Percentiles rank a stretch among this genome's conserved stretches.
Conservation (phyloP, 2,329 filamentous ascomycete species). For the Aspergillus amoenus region DNA sequence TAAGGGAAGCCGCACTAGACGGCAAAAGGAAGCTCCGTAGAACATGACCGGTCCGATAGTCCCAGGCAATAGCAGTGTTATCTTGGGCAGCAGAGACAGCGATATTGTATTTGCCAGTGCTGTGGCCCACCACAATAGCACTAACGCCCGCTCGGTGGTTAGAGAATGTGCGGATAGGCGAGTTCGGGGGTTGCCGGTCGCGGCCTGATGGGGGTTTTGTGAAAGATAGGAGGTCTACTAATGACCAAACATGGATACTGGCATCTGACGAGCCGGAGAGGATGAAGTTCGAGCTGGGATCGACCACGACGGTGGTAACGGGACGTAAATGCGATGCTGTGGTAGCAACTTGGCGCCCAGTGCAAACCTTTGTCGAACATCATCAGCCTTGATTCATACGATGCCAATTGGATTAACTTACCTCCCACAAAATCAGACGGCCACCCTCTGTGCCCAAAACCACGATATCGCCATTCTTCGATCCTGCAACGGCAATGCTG, state of each 20-base stretch:
- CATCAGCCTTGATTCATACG: slow-evolving; percentile 6
- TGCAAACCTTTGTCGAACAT: slow-evolving; percentile 36
- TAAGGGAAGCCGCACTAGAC: slow-evolving; percentile 67
- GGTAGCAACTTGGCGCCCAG: slow-evolving; percentile 46
- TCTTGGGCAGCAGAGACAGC: slow-evolving; percentile 82
- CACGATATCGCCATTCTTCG: slow-evolving; percentile 61
- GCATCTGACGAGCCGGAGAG: slow-evolving; percentile 63
- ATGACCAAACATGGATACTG: slow-evolving; percentile 88
- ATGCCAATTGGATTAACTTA: slow-evolving; percentile 35
- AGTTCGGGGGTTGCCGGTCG: slow-evolving; percentile 47
- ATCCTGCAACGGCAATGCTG: slow-evolving; percentile 69
- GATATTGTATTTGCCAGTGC: slow-evolving; percentile 72
- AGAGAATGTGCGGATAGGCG: slow-evolving; percentile 74
- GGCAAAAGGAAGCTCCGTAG: slow-evolving; percentile 81
- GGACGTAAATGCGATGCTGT: slow-evolving; percentile 44
- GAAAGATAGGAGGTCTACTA: slow-evolving; percentile 70
- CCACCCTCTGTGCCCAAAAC: slow-evolving; percentile 82
- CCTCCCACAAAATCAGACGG: slow-evolving; percentile 89
- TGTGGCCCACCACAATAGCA: slow-evolving; percentile 61
- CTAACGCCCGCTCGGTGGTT: slow-evolving; percentile 60
- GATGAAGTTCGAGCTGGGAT: slow-evolving; percentile 59
- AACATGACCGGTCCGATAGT: slow-evolving; percentile 75
- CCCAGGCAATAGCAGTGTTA: slow-evolving; percentile 89
- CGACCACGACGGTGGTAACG: slow-evolving; percentile 71
- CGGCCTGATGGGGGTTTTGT: slow-evolving; percentile 44